Conservation (phyloP, 805 yeast species). For the Pichia phayaonensis region DNA sequence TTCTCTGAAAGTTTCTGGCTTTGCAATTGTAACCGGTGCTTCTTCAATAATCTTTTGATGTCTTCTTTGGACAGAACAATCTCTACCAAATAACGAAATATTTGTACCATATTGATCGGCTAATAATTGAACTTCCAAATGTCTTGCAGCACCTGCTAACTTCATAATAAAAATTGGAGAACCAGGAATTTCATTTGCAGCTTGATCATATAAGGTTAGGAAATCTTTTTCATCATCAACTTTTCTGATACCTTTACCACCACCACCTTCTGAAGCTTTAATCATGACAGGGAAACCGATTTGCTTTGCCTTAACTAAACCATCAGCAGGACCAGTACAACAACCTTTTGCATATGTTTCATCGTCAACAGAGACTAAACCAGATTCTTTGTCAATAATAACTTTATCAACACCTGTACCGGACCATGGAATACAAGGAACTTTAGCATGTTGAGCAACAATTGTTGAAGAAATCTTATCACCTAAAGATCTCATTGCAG, state of each 20-base stretch:
- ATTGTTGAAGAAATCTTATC: constrained; percentile 97
- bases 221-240: constrained; percentile 83
- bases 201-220: constrained; percentile 73
- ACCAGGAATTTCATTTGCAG: constrained; percentile 96
- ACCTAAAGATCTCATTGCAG: constrained; percentile 99
- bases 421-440: constrained; percentile 99
- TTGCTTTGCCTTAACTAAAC: constrained; percentile 70
- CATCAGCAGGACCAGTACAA: constrained; percentile 79
- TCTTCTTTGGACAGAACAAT: constrained; percentile 99
- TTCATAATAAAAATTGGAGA: constrained; percentile 98
- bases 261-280: constrained; percentile 99
- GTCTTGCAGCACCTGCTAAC: constrained; percentile 96
- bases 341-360: constrained; percentile 84
- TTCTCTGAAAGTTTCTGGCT: constrained; percentile 69
- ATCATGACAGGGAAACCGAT: constrained; percentile 99
- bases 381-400: constrained; percentile 53
- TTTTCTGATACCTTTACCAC: constrained; percentile 99
- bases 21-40: constrained; percentile 97
- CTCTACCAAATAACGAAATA: constrained; percentile 96
- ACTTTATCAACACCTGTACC: constrained; percentile 95
- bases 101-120: constrained; percentile 99
- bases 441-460: constrained; percentile 97
- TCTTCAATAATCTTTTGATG: constrained; percentile 98
- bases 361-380: constrained; percentile 84
- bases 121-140: constrained; percentile 92